Evolutionary conservation across 495 filamentous ascomycete species (phyloP).

Genomic region (Arthonia radiata): DNA sequence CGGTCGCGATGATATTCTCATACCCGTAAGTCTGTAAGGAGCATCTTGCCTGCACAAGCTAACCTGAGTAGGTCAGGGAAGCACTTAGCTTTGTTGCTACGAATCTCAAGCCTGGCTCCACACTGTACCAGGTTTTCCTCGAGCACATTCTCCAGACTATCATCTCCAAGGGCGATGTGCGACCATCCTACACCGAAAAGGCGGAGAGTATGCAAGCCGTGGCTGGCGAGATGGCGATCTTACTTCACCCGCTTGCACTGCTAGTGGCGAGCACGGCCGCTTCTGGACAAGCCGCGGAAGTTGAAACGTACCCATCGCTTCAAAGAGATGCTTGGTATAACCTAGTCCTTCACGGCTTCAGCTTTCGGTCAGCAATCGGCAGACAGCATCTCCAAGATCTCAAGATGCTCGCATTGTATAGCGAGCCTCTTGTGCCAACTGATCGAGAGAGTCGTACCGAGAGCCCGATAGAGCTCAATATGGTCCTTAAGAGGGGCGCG

Average conservation of each 20-base stretch:
- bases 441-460: conserved; percentile 67
- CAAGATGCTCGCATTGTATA: conserved; percentile 57
- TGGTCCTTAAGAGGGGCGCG: conserved; percentile 61
- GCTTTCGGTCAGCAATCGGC: conserved; percentile 38
- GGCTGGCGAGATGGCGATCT: conserved; percentile 56
- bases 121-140: conserved; percentile 53
- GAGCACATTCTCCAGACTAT: conserved; percentile 67
- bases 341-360: conserved; percentile 78
- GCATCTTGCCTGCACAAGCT: conserved; percentile 10
- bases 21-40: conserved; percentile 30
- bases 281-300: conserved; percentile 19
- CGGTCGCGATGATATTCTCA: conserved; percentile 29
- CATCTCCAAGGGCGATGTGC: conserved; percentile 66
- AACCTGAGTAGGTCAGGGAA: conserved; percentile 27
- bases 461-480: conserved; percentile 88
- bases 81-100: conserved; percentile 59
- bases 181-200: conserved; percentile 19
- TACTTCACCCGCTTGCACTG: conserved; percentile 58
- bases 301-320: conserved; percentile 23
- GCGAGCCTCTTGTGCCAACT: conserved; percentile 60
- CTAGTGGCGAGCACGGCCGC: conserved; percentile 34
- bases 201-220: conserved; percentile 57
- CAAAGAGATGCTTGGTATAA: conserved; percentile 95
- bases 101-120: conserved; percentile 36
- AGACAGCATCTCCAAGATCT: conserved; percentile 47